phyloP scores from a whole-genome alignment of 345 rosid genomes.

The Lenwebbia sp. region DNA sequence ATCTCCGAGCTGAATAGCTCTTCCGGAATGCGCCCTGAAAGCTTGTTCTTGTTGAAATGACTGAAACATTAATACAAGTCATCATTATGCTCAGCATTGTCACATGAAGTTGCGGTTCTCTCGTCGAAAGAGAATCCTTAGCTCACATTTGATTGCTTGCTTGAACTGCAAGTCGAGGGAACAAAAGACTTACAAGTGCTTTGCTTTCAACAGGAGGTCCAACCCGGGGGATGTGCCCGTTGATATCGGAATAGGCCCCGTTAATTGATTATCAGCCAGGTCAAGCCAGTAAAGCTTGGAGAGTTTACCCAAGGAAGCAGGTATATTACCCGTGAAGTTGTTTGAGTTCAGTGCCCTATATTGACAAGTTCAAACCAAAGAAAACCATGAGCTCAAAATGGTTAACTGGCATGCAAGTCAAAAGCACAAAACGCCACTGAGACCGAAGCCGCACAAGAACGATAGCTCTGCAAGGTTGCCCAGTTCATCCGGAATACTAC shows the following conservation, averaged over 20 bases:
- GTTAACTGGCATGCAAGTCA: background rate
- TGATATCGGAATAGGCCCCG: slow-evolving; percentile 75
- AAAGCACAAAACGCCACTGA: background rate
- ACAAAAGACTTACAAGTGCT: slow-evolving; percentile 73
- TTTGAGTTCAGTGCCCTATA: slow-evolving; percentile 81
- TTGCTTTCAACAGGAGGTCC: slow-evolving; percentile 66
- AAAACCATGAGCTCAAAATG: background rate
- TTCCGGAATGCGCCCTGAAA: slow-evolving; percentile 73
- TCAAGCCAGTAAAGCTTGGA: slow-evolving; percentile 88
- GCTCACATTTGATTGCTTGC: background rate
- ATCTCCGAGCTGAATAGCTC: slow-evolving; percentile 65
- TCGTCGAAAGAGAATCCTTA: background rate
- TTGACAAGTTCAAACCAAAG: slow-evolving; percentile 11
- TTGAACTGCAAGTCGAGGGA: background rate
- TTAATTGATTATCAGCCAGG: slow-evolving; percentile 76
- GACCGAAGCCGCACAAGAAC: slow-evolving; percentile 53
- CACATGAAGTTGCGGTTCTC: background rate
- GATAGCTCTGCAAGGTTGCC: slow-evolving; percentile 76
- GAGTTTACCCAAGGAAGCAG: slow-evolving; percentile 73
- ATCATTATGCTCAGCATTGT: background rate
- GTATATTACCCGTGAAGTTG: slow-evolving; percentile 75
- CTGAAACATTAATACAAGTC: slow-evolving; percentile 25
- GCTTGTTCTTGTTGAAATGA: slow-evolving; percentile 93
- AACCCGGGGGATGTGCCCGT: slow-evolving; percentile 50
- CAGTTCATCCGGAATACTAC: slow-evolving; percentile 69